Conservation (phyloP, 768 basidiomycete genomes). For the Russula sp. region DNA sequence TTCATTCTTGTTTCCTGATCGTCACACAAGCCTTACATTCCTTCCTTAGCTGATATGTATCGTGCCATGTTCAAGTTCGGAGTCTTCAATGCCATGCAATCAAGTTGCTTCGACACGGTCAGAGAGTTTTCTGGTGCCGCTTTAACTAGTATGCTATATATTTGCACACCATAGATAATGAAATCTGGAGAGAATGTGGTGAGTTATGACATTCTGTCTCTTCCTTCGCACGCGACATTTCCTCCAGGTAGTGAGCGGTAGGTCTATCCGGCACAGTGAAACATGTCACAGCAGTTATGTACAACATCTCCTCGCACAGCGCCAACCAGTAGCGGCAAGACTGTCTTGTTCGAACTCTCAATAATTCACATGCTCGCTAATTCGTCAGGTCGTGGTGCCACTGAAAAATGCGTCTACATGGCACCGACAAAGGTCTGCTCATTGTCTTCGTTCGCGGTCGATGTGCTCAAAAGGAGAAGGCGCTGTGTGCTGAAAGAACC, state of each 20-base stretch:
- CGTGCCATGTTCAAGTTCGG: conserved; percentile 81
- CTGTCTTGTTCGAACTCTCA: conserved; percentile 87
- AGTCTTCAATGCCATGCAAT: conserved; percentile 90
- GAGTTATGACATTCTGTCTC: conserved; percentile 19
- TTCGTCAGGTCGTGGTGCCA: conserved; percentile 31
- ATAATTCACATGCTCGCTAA: conserved; percentile 68
- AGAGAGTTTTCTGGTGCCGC: conserved; percentile 25
- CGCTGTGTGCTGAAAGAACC: conserved; percentile 79
- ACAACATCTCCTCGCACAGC: conserved; percentile 41
- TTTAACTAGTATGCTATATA: neutral
- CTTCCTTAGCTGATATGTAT: conserved; percentile 67
- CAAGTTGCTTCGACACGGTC: conserved; percentile 72
- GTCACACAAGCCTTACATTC: neutral
- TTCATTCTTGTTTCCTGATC: conserved; percentile 24
- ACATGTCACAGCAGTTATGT: neutral
- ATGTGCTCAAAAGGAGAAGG: conserved; percentile 39
- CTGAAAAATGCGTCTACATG: conserved; percentile 81
- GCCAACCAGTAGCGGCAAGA: conserved; percentile 96
- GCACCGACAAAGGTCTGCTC: conserved; percentile 77
- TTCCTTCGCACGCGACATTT: neutral
- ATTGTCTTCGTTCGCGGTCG: neutral
- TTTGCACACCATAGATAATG: conserved; percentile 42
- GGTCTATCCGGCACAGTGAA: conserved; percentile 8
- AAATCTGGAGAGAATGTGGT: conserved; percentile 62
- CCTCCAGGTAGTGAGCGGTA: conserved; percentile 67